phyloP scores from a whole-genome alignment of 495 filamentous ascomycete genomes.

The Trichocladium antarcticum region DNA sequence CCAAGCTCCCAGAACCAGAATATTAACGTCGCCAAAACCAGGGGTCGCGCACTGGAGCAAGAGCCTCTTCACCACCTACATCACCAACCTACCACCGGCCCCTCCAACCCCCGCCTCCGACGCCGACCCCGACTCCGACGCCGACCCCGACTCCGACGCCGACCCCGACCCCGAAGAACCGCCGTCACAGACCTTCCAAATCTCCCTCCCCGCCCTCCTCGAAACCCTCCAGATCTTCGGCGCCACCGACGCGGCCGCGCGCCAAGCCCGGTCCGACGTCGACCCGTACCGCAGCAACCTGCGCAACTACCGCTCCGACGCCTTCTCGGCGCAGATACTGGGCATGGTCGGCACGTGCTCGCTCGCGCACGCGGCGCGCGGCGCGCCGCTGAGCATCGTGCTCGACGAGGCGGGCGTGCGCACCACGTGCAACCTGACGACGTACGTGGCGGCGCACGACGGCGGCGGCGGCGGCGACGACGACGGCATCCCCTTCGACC shows the following conservation, averaged over 20 bases:
- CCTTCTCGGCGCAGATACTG: conserved; percentile 64
- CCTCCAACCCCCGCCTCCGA: conserved; percentile 16
- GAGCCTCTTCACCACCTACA: conserved; percentile 75
- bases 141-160: conserved; percentile 1
- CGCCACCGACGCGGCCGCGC: conserved; percentile 51
- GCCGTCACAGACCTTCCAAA: conserved; percentile 53
- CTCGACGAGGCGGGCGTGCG: conserved; percentile 76
- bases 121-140: background rate
- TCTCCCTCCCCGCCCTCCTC: conserved; percentile 75
- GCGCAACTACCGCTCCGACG: conserved; percentile 47
- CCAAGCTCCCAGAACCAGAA: too few relatives aligned
- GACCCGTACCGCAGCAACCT: conserved; percentile 44
- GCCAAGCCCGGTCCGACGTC: conserved; percentile 42
- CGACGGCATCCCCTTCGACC: conserved; percentile 72
- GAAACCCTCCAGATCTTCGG: conserved; percentile 94
- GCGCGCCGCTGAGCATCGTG: conserved; percentile 66
- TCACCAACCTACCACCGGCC: conserved; percentile 34
- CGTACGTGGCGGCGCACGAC: conserved; percentile 60
- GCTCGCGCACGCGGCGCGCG: conserved; percentile 59
- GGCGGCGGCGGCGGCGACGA: conserved; percentile 50
- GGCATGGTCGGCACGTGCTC: conserved; percentile 74
- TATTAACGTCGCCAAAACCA: conserved; percentile 19
- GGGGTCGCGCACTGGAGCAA: conserved; percentile 65
- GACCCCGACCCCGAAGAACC: conserved; percentile 28
- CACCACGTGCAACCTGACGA: conserved; percentile 85